Percentiles rank a stretch among this genome's conserved stretches.
Evolutionary conservation across 1,284 basidiomycete species (phyloP).

Genomic region (Puccinia coronata): DNA sequence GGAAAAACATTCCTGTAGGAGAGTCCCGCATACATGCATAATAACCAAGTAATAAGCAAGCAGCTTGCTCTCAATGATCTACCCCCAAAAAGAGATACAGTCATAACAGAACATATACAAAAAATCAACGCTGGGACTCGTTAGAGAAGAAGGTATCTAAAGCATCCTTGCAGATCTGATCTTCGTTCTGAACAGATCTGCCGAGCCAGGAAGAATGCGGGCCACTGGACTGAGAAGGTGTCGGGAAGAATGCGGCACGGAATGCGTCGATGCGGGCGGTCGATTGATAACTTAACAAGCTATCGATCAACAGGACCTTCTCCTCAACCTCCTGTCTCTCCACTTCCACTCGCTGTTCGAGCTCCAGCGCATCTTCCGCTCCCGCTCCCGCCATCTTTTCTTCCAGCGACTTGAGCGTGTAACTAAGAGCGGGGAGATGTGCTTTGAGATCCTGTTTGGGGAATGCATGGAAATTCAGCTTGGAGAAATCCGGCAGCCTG

Average conservation of each 20-base stretch:
- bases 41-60: too few species aligned
- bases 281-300: conserved; percentile 6
- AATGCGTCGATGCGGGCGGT: background rate
- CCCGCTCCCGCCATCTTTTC: background rate
- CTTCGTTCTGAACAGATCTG: background rate
- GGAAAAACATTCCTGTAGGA: too few species aligned
- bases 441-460: conserved; percentile 5
- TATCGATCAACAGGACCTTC: background rate
- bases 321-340: conserved; percentile 1
- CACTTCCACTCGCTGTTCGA: background rate
- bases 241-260: background rate
- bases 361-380: background rate
- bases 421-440: conserved; percentile 7
- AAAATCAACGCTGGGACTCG: too few species aligned
- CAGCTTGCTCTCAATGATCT: too few species aligned
- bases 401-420: background rate
- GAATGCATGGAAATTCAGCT: conserved; percentile 43
- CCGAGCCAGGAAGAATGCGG: conserved; percentile 3
- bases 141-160: background rate
- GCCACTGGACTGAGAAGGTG: background rate
- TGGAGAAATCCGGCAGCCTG: conserved; percentile 43
- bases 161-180: background rate
- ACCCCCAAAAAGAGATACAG: too few species aligned
- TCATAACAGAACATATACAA: too few species aligned
- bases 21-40: too few species aligned